Percentiles rank a stretch among this genome's conserved stretches.
phyloP scores from a whole-genome alignment of 768 basidiomycete genomes.

The Pleurotus eryngii region DNA sequence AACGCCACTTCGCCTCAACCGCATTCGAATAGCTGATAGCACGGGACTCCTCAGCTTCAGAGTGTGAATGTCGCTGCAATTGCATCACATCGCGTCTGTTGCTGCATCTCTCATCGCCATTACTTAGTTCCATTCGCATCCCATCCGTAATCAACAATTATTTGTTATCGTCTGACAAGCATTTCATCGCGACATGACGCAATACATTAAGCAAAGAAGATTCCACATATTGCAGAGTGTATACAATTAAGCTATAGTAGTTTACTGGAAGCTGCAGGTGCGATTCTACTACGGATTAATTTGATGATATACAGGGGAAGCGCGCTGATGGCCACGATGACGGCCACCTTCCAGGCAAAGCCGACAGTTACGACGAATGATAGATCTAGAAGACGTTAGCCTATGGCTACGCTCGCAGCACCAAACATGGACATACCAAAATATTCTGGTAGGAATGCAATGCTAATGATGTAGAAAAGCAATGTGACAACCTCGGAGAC shows the following conservation, averaged over 20 bases:
- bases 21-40: conserved; percentile 19
- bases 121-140: neutral
- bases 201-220: conserved; percentile 6
- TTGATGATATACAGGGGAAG: conserved; percentile 92
- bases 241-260: conserved; percentile 45
- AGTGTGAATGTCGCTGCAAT: neutral
- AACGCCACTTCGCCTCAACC: conserved; percentile 47
- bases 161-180: conserved; percentile 6
- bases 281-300: conserved; percentile 76
- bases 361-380: conserved; percentile 84
- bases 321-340: conserved; percentile 93
- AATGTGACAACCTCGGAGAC: conserved; percentile 88
- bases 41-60: neutral
- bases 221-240: neutral
- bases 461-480: conserved; percentile 84
- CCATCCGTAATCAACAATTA: neutral
- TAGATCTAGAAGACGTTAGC: conserved; percentile 56
- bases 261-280: conserved; percentile 94
- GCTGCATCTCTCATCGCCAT: conserved; percentile 5
- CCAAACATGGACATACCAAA: conserved; percentile 65
- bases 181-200: conserved; percentile 1
- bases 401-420: neutral
- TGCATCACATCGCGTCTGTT: neutral
- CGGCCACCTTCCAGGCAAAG: conserved; percentile 93
- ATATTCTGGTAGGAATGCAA: conserved; percentile 92